Base-by-base conservation (phyloP, 106 monocot species). In the Platanthera guangdongensis region DNA sequence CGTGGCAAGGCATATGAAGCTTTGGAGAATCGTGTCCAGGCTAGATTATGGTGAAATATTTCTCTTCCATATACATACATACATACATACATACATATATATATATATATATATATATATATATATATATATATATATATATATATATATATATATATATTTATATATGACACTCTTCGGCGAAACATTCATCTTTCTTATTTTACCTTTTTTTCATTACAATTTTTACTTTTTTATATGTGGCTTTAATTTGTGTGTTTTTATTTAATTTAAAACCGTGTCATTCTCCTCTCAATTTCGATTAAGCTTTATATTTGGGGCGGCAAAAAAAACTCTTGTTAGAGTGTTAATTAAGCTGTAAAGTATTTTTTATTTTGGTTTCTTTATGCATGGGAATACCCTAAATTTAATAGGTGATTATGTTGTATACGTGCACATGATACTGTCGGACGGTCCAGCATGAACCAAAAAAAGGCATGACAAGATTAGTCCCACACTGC, bases 1-100 rank as follows among this genome's bases (percentile, higher is more conserved):
- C 91, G 99, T 85, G 94, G 94, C 50, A 99, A 94, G 86, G 99
- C 80, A 82, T 87, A 90, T 82, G 91, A 92, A 83, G 90, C 94
- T 83, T 82, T 95, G 84, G 92, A 95, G 71, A 95, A 95, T 80
- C 92, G 95, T 74, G 75, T 77, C 50, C 85, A 82, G 81, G 95
- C 95, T 74, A 85, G 78, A 71, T 79, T 74, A 84, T 95, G 95
- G 95, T 95, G 60, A 80, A 45, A 30, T 14, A 28, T 30, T 75
- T 13, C 39, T 75, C 51, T 72, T 51, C 12, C 45, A 70, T 25
- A 25, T 25, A 25, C 25, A 25, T 25, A 25, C 25, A 25, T 25
- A 25, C 25, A 25, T 25, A 25, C 25, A 25, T 25, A n/a, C n/a
- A n/a, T n/a, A n/a, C n/a, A n/a, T n/a, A n/a, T n/a, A n/a, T n/a